Base-by-base conservation (phyloP, 208 protist genomes). In the Leptomonas seymouri region DNA sequence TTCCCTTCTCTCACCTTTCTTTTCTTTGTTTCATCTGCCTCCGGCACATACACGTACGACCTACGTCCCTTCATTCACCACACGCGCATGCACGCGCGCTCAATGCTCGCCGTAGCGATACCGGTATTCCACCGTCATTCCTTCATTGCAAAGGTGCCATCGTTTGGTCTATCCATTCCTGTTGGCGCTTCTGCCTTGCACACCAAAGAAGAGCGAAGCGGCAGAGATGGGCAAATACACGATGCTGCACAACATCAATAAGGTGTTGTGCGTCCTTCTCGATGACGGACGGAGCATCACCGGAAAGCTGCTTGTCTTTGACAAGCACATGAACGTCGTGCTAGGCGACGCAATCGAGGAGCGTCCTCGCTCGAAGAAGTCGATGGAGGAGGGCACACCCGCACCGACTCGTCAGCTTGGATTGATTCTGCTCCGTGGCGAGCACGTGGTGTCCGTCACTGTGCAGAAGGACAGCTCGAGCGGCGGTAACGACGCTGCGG, bases 261-360 rank as follows among this genome's bases (percentile, higher is more conserved):
- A 87, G 73, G 71, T 76, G 59, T 71, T 96, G 57, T 67, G 71
- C 55, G 73, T 96, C 21, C 73, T 82, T 15, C 64, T 92, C 18
- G 85, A 90, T 71, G 91, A 96, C 57, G 85, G 83, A n/a, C 85
- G 91, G 30, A 80, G 75, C 46, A 62, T 96, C 50, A 85, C 74
- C 0, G 91, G 91, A 34, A 88, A 89, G 59, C 74, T 96, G 3
- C 80, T 96, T 28, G 86, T 93, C 50, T 96, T 85, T 70, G 91
- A 96, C 65, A 74, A 86, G 53, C 86, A 93, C 86, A 96, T 96
- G 91, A 96, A 96, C 55, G 83, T 96, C n/a, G 86, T 96, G 7
- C 65, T 96, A 1, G 74, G 60, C 28, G 88, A 94, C 58, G 63
- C 64, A 11, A 59, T 49, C 7, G 87, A 96, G 75, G 79, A 73